Conservation (phyloP, 192 early-diverging fungal species). For the Umbelopsis vinacea region DNA sequence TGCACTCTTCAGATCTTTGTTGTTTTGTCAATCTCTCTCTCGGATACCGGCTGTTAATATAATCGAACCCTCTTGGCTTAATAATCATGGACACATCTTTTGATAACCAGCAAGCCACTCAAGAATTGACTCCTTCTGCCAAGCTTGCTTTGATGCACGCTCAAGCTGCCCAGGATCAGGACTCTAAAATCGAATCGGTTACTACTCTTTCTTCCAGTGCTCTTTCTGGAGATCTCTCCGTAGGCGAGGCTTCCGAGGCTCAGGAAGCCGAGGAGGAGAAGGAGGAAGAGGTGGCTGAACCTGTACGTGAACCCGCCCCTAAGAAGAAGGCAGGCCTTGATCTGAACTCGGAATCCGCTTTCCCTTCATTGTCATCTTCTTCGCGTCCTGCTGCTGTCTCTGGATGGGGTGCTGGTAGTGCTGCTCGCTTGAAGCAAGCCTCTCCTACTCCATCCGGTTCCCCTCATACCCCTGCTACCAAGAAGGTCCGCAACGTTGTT, state of each 20-base stretch:
- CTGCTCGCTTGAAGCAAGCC: conserved; percentile 42
- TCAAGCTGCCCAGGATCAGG: conserved; percentile 32
- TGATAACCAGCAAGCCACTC: conserved; percentile 22
- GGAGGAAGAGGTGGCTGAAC: not conserved
- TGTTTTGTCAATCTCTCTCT: conserved; percentile 25
- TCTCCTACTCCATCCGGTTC: conserved; percentile 36
- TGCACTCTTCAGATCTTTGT: conserved; percentile 21
- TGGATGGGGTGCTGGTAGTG: conserved; percentile 49
- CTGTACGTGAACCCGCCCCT: not conserved
- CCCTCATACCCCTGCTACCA: conserved; percentile 39
- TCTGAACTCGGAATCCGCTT: conserved; percentile 67
- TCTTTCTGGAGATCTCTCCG: conserved; percentile 19
- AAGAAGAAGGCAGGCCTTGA: conserved; percentile 47
- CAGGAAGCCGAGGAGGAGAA: not conserved
- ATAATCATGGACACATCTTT: conserved; percentile 21
- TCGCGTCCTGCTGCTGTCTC: conserved; percentile 45
- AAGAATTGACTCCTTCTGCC: conserved; percentile 40
- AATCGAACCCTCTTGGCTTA: conserved; percentile 24
- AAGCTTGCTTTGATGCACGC: conserved; percentile 43
- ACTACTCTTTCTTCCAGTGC: conserved; percentile 15
- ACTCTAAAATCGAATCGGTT: not conserved
- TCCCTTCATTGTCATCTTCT: conserved; percentile 73
- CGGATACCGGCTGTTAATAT: conserved; percentile 23
- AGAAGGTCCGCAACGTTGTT: conserved; percentile 47
- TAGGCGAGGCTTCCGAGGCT: not conserved